Base-by-base conservation (phyloP, 352 stramenopile genomes). In the Albugo candida region DNA sequence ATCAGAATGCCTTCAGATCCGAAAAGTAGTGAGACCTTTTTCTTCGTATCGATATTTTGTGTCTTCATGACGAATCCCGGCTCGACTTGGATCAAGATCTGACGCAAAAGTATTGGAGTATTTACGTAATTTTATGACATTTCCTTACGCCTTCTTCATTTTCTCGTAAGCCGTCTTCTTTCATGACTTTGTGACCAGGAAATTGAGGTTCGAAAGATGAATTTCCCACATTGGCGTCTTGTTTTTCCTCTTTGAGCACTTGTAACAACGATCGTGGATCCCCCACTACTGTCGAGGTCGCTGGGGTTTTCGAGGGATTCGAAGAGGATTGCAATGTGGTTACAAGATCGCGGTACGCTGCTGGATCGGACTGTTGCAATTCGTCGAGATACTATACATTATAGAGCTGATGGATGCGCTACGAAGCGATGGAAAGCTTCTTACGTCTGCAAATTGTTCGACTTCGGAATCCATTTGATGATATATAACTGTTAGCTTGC, bases 41-140 rank as follows among this genome's bases (percentile, higher is more conserved):
- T 75, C 46, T 75, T 70, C 34, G 51, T 76, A 39, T 71, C 59
- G 14, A 72, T 20, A 11, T 86, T 68, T 11, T 43, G 65, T 13
- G 73, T 78, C 53, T 86, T 88, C 53, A 88, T 72, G 38, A 86
- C 73, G 34, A 88, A 88, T 13, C 73, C 76, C 36, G 76, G 65
- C 19, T 63, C 55, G n/a, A 86, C 73, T 48, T 83, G 59, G 47
- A 88, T 79, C 47, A 84, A 64, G 34, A 88, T 59, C 73, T 85
- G 37, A 5, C 2, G 31, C 41, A 8, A 37, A 19, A 14, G 12
- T 0, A 53, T 13, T 53, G 17, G 0, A 56, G 16, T 5, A 17
- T 21, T 11, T 5, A 8, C 13, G 14, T 2, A 11, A 49, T 19
- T n/a, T 39, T 5, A 49, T 4, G 11, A 11, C 17, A 14, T 38